Conservation (phyloP, 2,329 filamentous ascomycete genomes). For the Diaporthe citri region DNA sequence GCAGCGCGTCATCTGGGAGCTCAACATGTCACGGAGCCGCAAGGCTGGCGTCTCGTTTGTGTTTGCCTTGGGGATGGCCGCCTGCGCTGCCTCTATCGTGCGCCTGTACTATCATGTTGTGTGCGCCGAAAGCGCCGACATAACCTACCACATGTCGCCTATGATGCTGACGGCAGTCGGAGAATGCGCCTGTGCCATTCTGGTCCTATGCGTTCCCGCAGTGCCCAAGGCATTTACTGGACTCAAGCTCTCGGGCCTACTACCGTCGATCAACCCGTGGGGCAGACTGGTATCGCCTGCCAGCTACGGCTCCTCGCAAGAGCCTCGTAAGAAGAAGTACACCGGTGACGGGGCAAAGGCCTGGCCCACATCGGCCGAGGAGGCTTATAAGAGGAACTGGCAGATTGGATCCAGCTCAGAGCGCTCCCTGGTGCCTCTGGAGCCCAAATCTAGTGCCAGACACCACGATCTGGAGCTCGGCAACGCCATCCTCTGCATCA, state of each 20-base stretch:
- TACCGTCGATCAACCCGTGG: background rate
- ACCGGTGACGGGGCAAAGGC: no score
- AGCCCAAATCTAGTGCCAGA: background rate
- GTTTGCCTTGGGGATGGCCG: background rate
- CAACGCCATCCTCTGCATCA: background rate
- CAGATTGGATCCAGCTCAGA: background rate
- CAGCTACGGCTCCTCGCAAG: background rate
- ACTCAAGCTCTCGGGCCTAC: background rate
- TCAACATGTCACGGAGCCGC: background rate
- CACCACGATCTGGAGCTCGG: background rate
- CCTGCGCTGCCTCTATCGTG: background rate
- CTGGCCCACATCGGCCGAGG: background rate
- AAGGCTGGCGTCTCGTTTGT: background rate
- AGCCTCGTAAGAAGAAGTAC: background rate
- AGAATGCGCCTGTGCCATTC: background rate
- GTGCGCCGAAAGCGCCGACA: background rate
- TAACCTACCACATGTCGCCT: background rate
- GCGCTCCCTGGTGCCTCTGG: background rate
- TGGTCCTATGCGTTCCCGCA: background rate
- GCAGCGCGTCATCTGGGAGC: constrained; percentile 3
- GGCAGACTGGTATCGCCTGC: background rate
- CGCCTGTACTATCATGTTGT: background rate
- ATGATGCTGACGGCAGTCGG: background rate
- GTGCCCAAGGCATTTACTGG: background rate
- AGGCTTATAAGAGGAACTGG: background rate